Conservation (phyloP, 768 basidiomycete species). For the Tricholoma saponaceum region DNA sequence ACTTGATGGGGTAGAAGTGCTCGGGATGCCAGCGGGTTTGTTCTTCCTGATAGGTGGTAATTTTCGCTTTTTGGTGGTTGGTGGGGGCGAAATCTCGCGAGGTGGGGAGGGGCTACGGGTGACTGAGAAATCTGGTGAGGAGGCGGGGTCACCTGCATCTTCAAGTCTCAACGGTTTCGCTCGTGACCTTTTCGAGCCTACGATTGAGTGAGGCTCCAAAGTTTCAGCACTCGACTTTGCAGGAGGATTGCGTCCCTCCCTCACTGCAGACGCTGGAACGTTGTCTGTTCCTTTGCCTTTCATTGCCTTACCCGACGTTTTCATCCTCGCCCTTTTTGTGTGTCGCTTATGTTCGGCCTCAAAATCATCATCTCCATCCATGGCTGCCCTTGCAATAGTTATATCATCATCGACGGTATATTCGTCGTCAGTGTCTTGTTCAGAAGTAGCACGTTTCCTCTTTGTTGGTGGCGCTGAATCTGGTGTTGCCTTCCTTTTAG, state of each 20-base stretch:
- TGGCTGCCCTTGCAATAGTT: constrained; percentile 23
- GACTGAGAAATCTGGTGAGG: constrained; percentile 13
- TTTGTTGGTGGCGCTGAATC: constrained; percentile 11
- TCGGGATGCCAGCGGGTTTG: constrained; percentile 31
- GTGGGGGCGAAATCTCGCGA: constrained; percentile 29
- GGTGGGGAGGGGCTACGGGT: constrained; percentile 22
- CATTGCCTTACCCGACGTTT: not conserved
- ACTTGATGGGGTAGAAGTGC: constrained; percentile 20
- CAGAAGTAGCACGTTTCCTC: constrained; percentile 16
- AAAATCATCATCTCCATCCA: constrained; percentile 31
- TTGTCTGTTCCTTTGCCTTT: not conserved
- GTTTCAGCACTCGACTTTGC: not conserved
- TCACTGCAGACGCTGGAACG: not conserved
- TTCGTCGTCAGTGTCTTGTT: constrained; percentile 23
- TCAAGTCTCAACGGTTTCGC: not conserved
- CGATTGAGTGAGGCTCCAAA: not conserved
- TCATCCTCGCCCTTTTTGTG: not conserved
- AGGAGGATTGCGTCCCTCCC: not conserved
- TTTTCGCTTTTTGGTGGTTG: constrained; percentile 37
- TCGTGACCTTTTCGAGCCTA: not conserved
- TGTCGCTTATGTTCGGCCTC: constrained; percentile 7
- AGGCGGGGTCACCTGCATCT: not conserved
- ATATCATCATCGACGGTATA: not conserved
- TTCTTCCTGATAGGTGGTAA: constrained; percentile 68
- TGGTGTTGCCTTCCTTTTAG: constrained; percentile 3